These are phyloP conservation scores for Shiraia sp. DNA, from an alignment of 2,329 filamentous ascomycete species.

Conservation along the genomic window DNA sequence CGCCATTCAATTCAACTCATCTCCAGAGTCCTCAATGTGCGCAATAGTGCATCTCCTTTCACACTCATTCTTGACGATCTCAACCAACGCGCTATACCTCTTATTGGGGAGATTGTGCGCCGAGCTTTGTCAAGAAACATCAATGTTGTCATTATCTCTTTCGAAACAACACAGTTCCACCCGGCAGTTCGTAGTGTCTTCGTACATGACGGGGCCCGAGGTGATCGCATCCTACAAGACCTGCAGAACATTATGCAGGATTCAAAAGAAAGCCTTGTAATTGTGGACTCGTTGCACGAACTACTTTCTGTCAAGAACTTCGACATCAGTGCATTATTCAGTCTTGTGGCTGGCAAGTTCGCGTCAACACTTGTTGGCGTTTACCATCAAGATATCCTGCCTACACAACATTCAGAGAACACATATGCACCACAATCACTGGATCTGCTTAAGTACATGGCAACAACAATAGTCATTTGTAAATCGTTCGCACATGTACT, in stretches of 20 bases:
- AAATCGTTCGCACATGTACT: conserved; percentile 76
- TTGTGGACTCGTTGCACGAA: conserved; percentile 79
- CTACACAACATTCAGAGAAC: conserved; percentile 49
- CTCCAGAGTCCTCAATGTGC: conserved; percentile 76
- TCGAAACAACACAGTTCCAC: conserved; percentile 68
- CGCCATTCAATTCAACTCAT: conserved; percentile 85
- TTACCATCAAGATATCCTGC: conserved; percentile 81
- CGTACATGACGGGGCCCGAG: conserved; percentile 66
- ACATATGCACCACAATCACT: conserved; percentile 58
- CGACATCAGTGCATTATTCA: conserved; percentile 62
- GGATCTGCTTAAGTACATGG: conserved; percentile 76
- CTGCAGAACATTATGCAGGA: conserved; percentile 24
- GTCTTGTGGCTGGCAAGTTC: conserved; percentile 72
- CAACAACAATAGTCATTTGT: conserved; percentile 80
- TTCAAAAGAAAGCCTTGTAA: conserved; percentile 58
- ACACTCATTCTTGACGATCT: conserved; percentile 84
- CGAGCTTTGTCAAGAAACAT: conserved; percentile 62
- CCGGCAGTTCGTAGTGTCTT: conserved; percentile 71
- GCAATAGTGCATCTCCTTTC: conserved; percentile 81
- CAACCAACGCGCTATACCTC: conserved; percentile 74
- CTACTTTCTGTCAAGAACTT: conserved; percentile 48
- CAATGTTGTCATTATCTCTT: conserved; percentile 76
- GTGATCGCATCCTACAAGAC: conserved; percentile 47
- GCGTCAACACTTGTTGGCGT: conserved; percentile 72
- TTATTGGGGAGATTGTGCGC: conserved; percentile 73